Percentiles rank a stretch among this genome's conserved stretches.
These are phyloP conservation scores for Begonia masoniana DNA, from an alignment of 306 rosid genomes.

Conservation along the genomic window DNA sequence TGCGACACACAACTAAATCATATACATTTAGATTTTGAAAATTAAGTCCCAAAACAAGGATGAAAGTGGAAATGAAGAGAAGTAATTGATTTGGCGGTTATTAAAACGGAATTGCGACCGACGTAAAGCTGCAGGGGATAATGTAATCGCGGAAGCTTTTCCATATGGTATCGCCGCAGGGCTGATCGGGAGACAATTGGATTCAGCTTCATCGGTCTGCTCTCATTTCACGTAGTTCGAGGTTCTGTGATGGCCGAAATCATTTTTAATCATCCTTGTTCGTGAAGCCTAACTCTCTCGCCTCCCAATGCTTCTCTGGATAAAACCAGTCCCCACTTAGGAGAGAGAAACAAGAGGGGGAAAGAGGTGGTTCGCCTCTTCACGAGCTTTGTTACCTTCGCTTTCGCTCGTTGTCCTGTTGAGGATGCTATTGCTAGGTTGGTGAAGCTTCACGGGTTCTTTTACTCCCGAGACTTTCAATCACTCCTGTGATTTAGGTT, in stretches of 20 bases:
- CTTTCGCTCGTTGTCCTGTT: background rate
- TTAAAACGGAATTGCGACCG: no score
- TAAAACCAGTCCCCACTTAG: constrained; percentile 15
- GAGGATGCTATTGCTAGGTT: constrained; percentile 10
- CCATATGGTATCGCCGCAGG: no score
- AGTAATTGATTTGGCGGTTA: no score
- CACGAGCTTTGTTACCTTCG: constrained; percentile 37
- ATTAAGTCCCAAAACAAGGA: no score
- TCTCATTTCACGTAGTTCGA: no score
- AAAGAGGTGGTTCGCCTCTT: constrained; percentile 7
- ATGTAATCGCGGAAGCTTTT: no score
- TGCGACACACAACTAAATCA: no score
- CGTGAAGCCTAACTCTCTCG: background rate
- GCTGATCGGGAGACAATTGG: no score
- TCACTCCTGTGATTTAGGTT: constrained; percentile 20
- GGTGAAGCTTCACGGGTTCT: constrained; percentile 65
- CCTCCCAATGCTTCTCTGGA: constrained; percentile 1
- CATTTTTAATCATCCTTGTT: background rate
- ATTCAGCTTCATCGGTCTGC: no score
- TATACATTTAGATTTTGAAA: no score
- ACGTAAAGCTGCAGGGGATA: no score
- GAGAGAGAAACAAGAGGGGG: constrained; percentile 3
- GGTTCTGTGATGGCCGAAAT: background rate
- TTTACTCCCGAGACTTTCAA: background rate
- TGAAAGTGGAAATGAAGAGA: no score